phyloP scores from a whole-genome alignment of 345 rosid genomes.

The Populus deltoides region DNA sequence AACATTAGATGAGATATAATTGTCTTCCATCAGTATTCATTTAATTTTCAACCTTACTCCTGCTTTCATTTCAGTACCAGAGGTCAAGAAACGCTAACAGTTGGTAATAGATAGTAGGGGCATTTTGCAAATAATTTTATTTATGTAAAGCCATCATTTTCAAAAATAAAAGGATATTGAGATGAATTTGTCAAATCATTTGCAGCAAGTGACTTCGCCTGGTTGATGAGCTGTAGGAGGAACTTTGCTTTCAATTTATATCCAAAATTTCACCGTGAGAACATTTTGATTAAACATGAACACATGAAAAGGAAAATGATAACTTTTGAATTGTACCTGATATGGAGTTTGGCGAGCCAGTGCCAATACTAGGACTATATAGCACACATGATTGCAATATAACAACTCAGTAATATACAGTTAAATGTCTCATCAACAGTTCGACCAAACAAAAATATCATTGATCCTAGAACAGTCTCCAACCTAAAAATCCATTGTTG shows the following conservation, averaged over 20 bases:
- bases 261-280: not conserved
- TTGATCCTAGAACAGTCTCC: not conserved
- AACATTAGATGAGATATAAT: not conserved
- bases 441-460: not conserved
- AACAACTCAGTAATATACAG: not conserved
- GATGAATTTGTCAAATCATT: not conserved
- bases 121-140: not conserved
- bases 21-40: not conserved
- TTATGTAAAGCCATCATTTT: not conserved
- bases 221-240: not conserved
- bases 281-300: not conserved
- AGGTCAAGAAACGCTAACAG: not conserved
- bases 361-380: not conserved
- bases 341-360: not conserved
- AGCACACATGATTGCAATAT: not conserved
- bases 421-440: not conserved
- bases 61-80: not conserved
- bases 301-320: not conserved
- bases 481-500: not conserved
- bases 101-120: not conserved
- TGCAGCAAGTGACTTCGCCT: not conserved
- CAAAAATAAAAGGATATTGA: not conserved
- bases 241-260: not conserved
- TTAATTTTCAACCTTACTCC: not conserved
- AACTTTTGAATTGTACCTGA: not conserved